phyloP scores from a whole-genome alignment of 345 rosid species.

The Citrus reticulata region DNA sequence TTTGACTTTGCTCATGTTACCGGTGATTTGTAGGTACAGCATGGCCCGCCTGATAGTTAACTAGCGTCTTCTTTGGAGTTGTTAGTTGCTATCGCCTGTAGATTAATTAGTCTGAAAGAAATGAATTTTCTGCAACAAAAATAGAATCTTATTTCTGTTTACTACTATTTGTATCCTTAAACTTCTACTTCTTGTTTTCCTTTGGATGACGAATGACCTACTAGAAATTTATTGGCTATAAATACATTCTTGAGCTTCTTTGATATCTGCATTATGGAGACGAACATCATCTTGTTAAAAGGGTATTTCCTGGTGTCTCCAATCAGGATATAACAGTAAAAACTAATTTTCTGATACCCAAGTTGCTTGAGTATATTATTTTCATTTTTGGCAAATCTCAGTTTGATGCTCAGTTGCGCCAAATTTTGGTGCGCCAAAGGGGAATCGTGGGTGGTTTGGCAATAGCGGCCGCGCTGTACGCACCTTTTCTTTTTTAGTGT shows the following conservation, averaged over 20 bases:
- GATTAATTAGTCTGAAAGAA: neutral
- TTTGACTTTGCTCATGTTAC: neutral
- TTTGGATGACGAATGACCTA: neutral
- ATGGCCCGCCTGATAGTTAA: neutral
- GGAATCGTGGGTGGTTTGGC: neutral
- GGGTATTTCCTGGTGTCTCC: neutral
- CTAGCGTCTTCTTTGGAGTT: neutral
- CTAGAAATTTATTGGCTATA: neutral
- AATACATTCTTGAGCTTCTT: neutral
- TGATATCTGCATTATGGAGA: neutral
- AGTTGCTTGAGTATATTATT: neutral
- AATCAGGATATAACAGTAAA: neutral
- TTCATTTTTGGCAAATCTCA: neutral
- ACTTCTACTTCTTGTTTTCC: neutral
- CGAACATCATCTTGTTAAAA: neutral
- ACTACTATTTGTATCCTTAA: neutral
- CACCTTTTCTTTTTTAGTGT: neutral
- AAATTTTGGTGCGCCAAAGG: neutral
- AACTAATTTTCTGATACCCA: neutral
- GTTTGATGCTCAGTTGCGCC: neutral
- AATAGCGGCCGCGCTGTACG: neutral
- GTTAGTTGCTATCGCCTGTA: neutral
- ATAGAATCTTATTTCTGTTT: neutral
- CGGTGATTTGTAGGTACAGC: neutral
- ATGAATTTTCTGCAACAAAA: neutral